Conservation (phyloP, 768 basidiomycete species). For the Hortiboletus campestris region DNA sequence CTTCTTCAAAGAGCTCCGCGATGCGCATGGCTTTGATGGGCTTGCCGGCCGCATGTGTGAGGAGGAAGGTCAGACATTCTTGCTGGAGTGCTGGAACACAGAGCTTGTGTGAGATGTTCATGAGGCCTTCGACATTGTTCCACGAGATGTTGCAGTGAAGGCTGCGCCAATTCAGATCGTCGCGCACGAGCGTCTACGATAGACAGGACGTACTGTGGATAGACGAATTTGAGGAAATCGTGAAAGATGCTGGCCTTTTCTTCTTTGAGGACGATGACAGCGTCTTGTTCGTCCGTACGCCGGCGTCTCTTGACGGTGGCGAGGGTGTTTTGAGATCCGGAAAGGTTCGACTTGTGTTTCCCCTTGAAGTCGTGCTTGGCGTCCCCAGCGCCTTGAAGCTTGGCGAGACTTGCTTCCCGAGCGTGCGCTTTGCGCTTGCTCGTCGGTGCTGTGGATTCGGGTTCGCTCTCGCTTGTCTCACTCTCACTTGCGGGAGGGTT, state of each 20-base stretch:
- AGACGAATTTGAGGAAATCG: slow-evolving; percentile 90
- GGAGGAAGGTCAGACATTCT: slow-evolving; percentile 82
- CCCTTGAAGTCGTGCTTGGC: slow-evolving; percentile 24
- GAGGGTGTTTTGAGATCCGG: slow-evolving; percentile 34
- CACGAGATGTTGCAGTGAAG: slow-evolving; percentile 92
- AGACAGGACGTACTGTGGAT: slow-evolving; percentile 71
- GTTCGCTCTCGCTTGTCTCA: slow-evolving; percentile 38
- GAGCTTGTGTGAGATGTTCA: slow-evolving; percentile 89
- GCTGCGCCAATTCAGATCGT: slow-evolving; percentile 35
- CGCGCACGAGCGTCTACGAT: background rate
- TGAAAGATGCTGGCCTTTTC: slow-evolving; percentile 89
- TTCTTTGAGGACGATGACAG: slow-evolving; percentile 86
- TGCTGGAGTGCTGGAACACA: slow-evolving; percentile 78
- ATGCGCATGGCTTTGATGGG: slow-evolving; percentile 93
- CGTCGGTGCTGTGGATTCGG: slow-evolving; percentile 17
- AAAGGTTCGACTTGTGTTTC: slow-evolving; percentile 19
- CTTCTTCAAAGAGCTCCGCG: slow-evolving; percentile 87
- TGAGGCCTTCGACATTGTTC: slow-evolving; percentile 90
- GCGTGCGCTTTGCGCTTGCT: slow-evolving; percentile 37
- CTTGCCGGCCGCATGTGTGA: slow-evolving; percentile 88
- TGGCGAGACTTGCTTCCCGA: slow-evolving; percentile 55
- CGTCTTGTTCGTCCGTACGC: slow-evolving; percentile 59
- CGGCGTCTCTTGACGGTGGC: slow-evolving; percentile 42
- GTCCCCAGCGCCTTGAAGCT: slow-evolving; percentile 45
- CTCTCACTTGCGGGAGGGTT: slow-evolving; percentile 34